Evolutionary conservation across 2,329 filamentous ascomycete species (phyloP).

Genomic region (Nakataea oryzae): DNA sequence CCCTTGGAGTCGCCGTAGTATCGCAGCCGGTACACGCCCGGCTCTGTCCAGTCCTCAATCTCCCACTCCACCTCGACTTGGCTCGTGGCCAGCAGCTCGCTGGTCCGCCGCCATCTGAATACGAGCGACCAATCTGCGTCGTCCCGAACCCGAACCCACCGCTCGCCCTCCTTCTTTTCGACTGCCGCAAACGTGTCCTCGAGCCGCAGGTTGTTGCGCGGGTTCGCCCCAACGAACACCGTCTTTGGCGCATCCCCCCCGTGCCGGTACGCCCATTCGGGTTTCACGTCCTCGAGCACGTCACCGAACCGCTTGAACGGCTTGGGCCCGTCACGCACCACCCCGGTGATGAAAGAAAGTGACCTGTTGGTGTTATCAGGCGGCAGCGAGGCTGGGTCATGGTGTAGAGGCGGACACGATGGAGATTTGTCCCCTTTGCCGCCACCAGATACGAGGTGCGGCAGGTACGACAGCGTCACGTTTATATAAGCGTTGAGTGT

Average conservation of each 20-base stretch:
- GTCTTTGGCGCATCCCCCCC: constrained; percentile 51
- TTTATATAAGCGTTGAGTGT: constrained; percentile 84
- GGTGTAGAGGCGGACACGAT: constrained; percentile 19
- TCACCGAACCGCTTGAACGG: constrained; percentile 61
- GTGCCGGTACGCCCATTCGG: constrained; percentile 24
- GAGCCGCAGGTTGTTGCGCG: constrained; percentile 74
- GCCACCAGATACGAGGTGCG: constrained; percentile 41
- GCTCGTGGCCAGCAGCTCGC: constrained; percentile 60
- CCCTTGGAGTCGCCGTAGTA: constrained; percentile 81
- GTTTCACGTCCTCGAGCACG: constrained; percentile 40
- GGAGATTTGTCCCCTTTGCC: not conserved
- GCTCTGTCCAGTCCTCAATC: constrained; percentile 46
- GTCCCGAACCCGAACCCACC: constrained; percentile 58
- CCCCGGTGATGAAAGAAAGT: constrained; percentile 67
- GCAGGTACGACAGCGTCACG: constrained; percentile 59
- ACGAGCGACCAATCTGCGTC: constrained; percentile 79
- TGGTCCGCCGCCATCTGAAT: constrained; percentile 68
- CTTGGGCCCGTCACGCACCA: constrained; percentile 60
- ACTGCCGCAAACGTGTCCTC: constrained; percentile 71
- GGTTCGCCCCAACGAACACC: constrained; percentile 78
- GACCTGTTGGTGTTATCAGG: constrained; percentile 69
- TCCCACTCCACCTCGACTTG: constrained; percentile 77
- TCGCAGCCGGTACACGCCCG: constrained; percentile 64
- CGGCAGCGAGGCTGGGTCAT: constrained; percentile 43
- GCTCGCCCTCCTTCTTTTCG: constrained; percentile 39